A percentile compares a stretch with the other conserved stretches of the same genome.
phyloP scores from a whole-genome alignment of 2,329 filamentous ascomycete genomes.

The Metarhizium rileyi region DNA sequence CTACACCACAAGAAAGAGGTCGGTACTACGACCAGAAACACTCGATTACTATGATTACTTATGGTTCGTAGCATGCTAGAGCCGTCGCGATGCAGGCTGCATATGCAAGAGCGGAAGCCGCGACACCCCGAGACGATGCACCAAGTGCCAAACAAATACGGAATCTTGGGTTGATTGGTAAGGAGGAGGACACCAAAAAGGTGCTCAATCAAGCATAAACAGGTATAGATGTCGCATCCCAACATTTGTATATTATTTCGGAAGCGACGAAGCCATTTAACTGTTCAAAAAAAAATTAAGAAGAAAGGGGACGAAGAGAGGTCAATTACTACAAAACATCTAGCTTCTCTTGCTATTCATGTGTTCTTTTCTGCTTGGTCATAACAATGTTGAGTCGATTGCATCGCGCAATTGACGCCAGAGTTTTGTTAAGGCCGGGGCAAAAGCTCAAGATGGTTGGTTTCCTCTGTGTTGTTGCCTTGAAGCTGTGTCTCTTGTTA shows the following conservation, averaged over 20 bases:
- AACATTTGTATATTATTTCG: background rate
- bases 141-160: conserved; percentile 81
- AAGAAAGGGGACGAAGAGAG: background rate
- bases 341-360: background rate
- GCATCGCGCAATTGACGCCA: too few species aligned
- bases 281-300: background rate
- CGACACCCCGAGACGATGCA: conserved; percentile 67
- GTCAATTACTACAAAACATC: background rate
- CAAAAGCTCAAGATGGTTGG: too few species aligned
- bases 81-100: conserved; percentile 71
- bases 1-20: conserved; percentile 99
- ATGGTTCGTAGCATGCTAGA: conserved; percentile 56
- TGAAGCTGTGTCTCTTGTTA: too few species aligned
- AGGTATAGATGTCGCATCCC: background rate
- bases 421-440: too few species aligned
- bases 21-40: conserved; percentile 18
- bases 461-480: too few species aligned
- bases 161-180: conserved; percentile 73
- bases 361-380: background rate
- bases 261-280: background rate
- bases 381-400: too few species aligned
- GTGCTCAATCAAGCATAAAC: conserved; percentile 29
- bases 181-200: conserved; percentile 69
- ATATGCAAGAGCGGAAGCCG: conserved; percentile 69
- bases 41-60: conserved; percentile 9